These are phyloP conservation scores for Myxozyma sirexii DNA, from an alignment of 805 yeast genomes.

Conservation along the genomic window DNA sequence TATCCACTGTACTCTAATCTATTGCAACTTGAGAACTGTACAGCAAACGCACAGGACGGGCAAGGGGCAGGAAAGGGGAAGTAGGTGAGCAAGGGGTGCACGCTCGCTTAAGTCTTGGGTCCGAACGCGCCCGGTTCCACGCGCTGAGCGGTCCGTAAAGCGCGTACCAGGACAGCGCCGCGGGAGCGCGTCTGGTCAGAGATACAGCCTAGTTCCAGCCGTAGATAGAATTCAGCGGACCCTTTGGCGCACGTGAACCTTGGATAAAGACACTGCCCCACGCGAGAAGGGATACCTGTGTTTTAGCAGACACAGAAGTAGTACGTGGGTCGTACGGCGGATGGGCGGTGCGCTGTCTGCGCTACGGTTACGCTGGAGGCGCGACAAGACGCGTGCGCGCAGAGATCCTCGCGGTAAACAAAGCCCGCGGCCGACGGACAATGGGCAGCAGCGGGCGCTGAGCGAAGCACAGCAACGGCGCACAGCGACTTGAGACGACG, in stretches of 20 bases:
- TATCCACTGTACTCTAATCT: too few relatives aligned
- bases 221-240: too few relatives aligned
- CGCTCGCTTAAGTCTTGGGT: neutral
- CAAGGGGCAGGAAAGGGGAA: neutral
- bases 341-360: neutral
- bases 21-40: neutral
- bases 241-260: neutral
- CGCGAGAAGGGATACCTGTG: neutral
- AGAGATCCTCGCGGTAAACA: too few relatives aligned
- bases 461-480: neutral
- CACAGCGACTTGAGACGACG: neutral
- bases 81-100: neutral
- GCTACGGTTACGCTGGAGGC: too few relatives aligned
- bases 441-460: too few relatives aligned
- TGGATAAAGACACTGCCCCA: too few relatives aligned
- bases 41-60: neutral
- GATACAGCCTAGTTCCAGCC: too few relatives aligned
- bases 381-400: neutral
- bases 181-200: neutral
- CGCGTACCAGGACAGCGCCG: neutral
- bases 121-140: neutral
- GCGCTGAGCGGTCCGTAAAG: neutral
- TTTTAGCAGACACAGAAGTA: neutral
- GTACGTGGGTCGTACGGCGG: neutral
- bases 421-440: too few relatives aligned